Evolutionary conservation across 805 yeast genomes (phyloP).

Genomic region (Cyberlindnera bimundalis): DNA sequence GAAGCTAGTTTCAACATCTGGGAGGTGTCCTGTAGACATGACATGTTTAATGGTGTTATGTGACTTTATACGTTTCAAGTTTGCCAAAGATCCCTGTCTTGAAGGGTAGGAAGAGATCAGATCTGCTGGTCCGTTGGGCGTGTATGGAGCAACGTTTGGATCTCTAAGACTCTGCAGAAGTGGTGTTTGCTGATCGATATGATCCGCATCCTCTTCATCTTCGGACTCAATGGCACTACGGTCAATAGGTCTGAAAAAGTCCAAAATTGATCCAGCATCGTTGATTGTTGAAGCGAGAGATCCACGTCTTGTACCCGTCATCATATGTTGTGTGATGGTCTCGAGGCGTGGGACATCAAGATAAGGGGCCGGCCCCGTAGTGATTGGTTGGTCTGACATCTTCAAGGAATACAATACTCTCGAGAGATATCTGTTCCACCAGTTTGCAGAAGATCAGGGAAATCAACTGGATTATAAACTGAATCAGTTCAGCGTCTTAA

Average conservation of each 20-base stretch:
- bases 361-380: constrained; percentile 27
- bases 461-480: too few relatives aligned
- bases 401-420: background rate
- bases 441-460: too few relatives aligned
- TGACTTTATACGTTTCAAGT: constrained; percentile 25
- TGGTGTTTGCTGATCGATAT: constrained; percentile 22
- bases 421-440: too few relatives aligned
- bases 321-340: constrained; percentile 22
- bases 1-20: constrained; percentile 21
- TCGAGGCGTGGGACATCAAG: constrained; percentile 25
- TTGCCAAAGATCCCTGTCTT: constrained; percentile 25
- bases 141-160: constrained; percentile 14
- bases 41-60: constrained; percentile 27
- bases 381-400: constrained; percentile 18
- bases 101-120: constrained; percentile 17
- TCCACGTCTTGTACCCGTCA: constrained; percentile 20
- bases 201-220: constrained; percentile 10
- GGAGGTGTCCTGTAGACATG: constrained; percentile 24
- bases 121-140: constrained; percentile 13
- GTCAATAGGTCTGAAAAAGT: constrained; percentile 21
- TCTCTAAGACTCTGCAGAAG: constrained; percentile 22
- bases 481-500: background rate
- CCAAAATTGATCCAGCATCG: constrained; percentile 25
- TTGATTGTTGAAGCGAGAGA: constrained; percentile 19
- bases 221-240: constrained; percentile 12